Percentiles rank a stretch among this genome's conserved stretches.
phyloP scores from a whole-genome alignment of 2,329 filamentous ascomycete species.

The Penicillium vulpinum region DNA sequence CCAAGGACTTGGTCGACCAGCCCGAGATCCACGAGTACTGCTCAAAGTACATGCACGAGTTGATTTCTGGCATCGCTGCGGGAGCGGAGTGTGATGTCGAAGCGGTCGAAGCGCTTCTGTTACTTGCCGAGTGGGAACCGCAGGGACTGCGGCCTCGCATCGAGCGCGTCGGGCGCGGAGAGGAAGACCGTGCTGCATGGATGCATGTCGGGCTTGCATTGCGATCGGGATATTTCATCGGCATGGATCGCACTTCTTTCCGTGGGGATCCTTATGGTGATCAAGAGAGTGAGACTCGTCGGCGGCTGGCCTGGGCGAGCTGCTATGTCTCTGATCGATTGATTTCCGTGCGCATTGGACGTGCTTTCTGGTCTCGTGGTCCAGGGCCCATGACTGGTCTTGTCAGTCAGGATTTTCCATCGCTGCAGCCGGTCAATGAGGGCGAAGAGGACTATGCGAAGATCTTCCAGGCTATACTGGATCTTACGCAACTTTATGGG shows the following conservation, averaged over 20 bases:
- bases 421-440: slow-evolving; percentile 58
- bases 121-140: slow-evolving; percentile 73
- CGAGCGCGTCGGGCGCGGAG: slow-evolving; percentile 66
- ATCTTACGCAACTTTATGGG: slow-evolving; percentile 70
- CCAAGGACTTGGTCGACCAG: slow-evolving; percentile 67
- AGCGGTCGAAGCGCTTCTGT: slow-evolving; percentile 67
- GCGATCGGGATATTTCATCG: slow-evolving; percentile 68
- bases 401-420: slow-evolving; percentile 66
- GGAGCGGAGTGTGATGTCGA: slow-evolving; percentile 68
- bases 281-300: slow-evolving; percentile 60
- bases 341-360: slow-evolving; percentile 69
- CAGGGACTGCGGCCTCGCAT: slow-evolving; percentile 62
- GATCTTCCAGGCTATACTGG: slow-evolving; percentile 70
- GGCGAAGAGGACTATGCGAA: slow-evolving; percentile 67
- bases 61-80: slow-evolving; percentile 67
- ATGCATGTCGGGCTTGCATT: slow-evolving; percentile 73
- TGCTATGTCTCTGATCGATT: slow-evolving; percentile 68
- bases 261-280: slow-evolving; percentile 61
- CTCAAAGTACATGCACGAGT: slow-evolving; percentile 67
- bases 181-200: slow-evolving; percentile 74
- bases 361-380: slow-evolving; percentile 72
- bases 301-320: slow-evolving; percentile 67
- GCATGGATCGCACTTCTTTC: slow-evolving; percentile 68
- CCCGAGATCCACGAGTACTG: slow-evolving; percentile 65
- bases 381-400: slow-evolving; percentile 67